Evolutionary conservation across 495 filamentous ascomycete genomes (phyloP).

Genomic region (Lophiostoma macrostomum): DNA sequence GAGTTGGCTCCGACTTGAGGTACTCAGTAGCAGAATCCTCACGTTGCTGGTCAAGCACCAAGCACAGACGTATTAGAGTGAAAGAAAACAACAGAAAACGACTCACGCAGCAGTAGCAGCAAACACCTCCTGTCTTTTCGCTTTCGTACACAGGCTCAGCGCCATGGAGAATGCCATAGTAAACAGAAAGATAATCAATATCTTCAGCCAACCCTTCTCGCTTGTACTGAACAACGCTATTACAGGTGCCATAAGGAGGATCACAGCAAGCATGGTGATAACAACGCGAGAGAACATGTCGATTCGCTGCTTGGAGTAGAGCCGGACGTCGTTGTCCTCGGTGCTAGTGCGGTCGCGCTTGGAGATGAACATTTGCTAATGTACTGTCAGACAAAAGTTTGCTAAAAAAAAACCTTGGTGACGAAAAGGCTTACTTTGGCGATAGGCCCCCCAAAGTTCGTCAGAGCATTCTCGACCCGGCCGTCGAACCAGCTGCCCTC

Average conservation of each 20-base stretch:
- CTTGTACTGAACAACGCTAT: slow-evolving; percentile 28
- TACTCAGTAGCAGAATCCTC: background rate
- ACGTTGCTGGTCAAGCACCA: background rate
- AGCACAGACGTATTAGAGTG: background rate
- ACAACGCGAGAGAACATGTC: slow-evolving; percentile 37
- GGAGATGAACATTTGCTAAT: slow-evolving; percentile 28
- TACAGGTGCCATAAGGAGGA: slow-evolving; percentile 35
- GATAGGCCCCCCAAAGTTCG: slow-evolving; percentile 24
- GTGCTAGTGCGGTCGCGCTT: slow-evolving; percentile 30
- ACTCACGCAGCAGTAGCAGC: slow-evolving; percentile 44
- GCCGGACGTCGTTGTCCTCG: slow-evolving; percentile 31
- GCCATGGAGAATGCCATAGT: slow-evolving; percentile 39
- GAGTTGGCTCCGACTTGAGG: background rate
- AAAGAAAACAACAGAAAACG: background rate
- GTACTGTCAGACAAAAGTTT: background rate
- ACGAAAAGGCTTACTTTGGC: slow-evolving; percentile 9
- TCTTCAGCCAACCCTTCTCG: slow-evolving; percentile 24
- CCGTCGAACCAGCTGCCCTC: slow-evolving; percentile 43
- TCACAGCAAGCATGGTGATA: slow-evolving; percentile 34
- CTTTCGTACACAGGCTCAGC: slow-evolving; percentile 39
- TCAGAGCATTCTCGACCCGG: slow-evolving; percentile 37
- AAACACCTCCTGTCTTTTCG: slow-evolving; percentile 43
- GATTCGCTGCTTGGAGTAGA: slow-evolving; percentile 37
- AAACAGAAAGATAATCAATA: slow-evolving; percentile 38
- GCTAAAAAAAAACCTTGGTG: background rate